A percentile compares a stretch with the other conserved stretches of the same genome.
phyloP scores from a whole-genome alignment of 306 rosid genomes.

The Dryas alaskensis region DNA sequence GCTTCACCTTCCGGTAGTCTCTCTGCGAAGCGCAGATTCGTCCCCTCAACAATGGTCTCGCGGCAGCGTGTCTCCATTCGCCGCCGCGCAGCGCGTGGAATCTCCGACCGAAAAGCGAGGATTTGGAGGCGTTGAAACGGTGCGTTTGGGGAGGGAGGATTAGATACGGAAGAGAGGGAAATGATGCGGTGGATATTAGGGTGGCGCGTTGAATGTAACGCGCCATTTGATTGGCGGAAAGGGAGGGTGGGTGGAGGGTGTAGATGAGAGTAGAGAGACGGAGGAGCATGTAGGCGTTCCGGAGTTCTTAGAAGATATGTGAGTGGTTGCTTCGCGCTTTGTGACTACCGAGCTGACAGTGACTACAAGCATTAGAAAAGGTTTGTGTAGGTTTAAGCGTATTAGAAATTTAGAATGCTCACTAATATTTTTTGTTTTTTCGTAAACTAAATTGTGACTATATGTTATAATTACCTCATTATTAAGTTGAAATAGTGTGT shows the following conservation, averaged over 20 bases:
- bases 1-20: slow-evolving; percentile 55
- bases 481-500: too few species aligned
- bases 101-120: slow-evolving; percentile 33
- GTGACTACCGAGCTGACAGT: not conserved
- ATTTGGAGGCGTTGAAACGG: slow-evolving; percentile 14
- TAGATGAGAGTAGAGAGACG: not conserved
- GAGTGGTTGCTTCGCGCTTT: not conserved
- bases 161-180: slow-evolving; percentile 14
- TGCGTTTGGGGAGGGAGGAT: slow-evolving; percentile 9
- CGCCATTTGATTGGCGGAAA: slow-evolving; percentile 50
- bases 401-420: too few species aligned
- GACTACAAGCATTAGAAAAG: not conserved
- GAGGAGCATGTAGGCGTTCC: slow-evolving; percentile 29
- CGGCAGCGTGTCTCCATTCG: slow-evolving; percentile 7
- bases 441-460: too few species aligned
- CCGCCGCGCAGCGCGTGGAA: slow-evolving; percentile 32
- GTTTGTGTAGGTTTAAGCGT: too few species aligned
- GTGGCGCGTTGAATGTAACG: slow-evolving; percentile 41
- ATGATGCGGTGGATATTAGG: slow-evolving; percentile 15
- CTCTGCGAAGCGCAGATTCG: slow-evolving; percentile 39
- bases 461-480: too few species aligned
- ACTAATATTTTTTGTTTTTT: too few species aligned
- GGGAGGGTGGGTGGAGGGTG: slow-evolving; percentile 7
- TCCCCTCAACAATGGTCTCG: slow-evolving; percentile 13
- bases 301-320: not conserved